Conservation (phyloP, 352 stramenopile species). For the Phytophthora ramorum region DNA sequence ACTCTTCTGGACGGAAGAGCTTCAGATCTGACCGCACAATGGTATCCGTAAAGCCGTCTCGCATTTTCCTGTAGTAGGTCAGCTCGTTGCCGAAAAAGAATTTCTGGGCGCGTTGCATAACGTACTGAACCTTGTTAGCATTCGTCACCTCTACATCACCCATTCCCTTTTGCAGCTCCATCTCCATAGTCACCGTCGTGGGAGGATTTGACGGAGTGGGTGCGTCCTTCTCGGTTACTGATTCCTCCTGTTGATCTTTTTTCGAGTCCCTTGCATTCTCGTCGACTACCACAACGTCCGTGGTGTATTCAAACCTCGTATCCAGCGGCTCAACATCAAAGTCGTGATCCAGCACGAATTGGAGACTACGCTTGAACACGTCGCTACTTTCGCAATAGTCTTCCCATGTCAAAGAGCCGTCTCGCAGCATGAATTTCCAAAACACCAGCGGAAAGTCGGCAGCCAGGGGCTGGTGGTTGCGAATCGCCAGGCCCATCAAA, state of each 20-base stretch:
- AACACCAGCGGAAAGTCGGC: constrained; percentile 66
- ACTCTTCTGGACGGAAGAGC: constrained; percentile 64
- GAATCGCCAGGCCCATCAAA: constrained; percentile 71
- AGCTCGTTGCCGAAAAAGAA: constrained; percentile 72
- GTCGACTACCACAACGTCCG: constrained; percentile 46
- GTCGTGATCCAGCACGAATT: constrained; percentile 73
- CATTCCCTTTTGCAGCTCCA: constrained; percentile 56
- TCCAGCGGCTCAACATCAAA: constrained; percentile 63
- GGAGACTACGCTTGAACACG: constrained; percentile 65
- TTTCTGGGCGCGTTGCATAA: constrained; percentile 61
- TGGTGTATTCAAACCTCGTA: constrained; percentile 75
- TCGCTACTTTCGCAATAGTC: constrained; percentile 66
- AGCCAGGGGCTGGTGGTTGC: constrained; percentile 71
- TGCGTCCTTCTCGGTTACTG: constrained; percentile 8
- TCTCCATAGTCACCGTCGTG: constrained; percentile 54
- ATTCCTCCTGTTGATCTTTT: constrained; percentile 21
- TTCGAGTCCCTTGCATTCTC: constrained; percentile 15
- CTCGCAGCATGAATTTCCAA: constrained; percentile 71
- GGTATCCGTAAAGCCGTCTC: constrained; percentile 65
- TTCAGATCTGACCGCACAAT: constrained; percentile 59
- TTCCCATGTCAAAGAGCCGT: constrained; percentile 57
- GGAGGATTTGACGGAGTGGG: constrained; percentile 1
- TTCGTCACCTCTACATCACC: constrained; percentile 61
- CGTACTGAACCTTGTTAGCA: constrained; percentile 72
- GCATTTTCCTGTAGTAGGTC: constrained; percentile 66